phyloP scores from a whole-genome alignment of 2,329 filamentous ascomycete species.

The Aspergillus fumigatus region DNA sequence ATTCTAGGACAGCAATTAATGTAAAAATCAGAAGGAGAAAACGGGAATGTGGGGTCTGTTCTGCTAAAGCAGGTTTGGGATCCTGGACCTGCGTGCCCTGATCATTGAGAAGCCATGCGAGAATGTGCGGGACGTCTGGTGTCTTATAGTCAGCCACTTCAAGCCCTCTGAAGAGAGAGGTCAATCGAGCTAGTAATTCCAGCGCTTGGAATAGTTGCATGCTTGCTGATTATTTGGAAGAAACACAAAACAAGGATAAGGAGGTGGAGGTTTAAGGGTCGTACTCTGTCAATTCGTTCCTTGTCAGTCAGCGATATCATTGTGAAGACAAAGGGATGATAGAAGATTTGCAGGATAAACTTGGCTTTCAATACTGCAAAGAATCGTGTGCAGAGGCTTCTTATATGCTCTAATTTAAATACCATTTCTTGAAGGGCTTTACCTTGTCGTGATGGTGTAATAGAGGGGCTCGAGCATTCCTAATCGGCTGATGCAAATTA shows the following conservation, averaged over 20 bases:
- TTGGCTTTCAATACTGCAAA: background rate
- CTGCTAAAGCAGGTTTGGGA: background rate
- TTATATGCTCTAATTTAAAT: background rate
- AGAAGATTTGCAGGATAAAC: background rate
- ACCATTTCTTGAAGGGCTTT: background rate
- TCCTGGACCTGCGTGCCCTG: background rate
- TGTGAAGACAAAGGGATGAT: background rate
- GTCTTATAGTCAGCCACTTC: too few relatives aligned
- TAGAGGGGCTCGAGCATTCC: conserved; percentile 11
- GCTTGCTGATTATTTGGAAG: background rate
- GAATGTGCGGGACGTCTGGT: too few relatives aligned
- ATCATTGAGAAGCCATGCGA: background rate
- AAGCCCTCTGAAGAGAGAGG: background rate
- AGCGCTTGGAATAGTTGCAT: background rate
- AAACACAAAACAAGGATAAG: background rate
- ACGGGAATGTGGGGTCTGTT: background rate
- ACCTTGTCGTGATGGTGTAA: background rate
- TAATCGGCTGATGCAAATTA: conserved; percentile 10
- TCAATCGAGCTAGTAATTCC: background rate
- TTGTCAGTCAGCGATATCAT: background rate
- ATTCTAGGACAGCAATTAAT: background rate
- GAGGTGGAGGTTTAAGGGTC: too few relatives aligned
- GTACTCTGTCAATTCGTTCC: background rate
- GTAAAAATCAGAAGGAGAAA: background rate
- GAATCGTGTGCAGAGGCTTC: background rate